Evolutionary conservation across 305 asterid species (phyloP).

Genomic region (Solanum aculeatissimum): DNA sequence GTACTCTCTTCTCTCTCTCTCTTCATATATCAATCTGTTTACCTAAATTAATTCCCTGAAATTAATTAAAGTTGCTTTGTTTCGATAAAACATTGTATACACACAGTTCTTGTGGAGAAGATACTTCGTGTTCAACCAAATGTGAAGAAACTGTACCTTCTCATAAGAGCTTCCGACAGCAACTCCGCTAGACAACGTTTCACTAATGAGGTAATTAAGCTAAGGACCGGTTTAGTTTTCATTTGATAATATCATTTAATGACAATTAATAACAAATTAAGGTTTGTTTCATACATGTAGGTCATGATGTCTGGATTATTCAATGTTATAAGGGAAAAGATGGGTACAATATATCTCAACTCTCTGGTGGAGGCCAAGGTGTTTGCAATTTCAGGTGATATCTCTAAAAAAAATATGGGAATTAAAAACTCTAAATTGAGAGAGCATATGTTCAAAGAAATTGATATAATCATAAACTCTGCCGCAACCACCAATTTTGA

Average conservation of each 20-base stretch:
- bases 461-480: constrained; percentile 40
- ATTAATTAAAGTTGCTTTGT: too few species aligned
- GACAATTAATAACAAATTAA: too few species aligned
- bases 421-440: constrained; percentile 11
- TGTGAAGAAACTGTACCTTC: constrained; percentile 28
- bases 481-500: constrained; percentile 43
- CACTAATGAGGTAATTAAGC: constrained; percentile 15
- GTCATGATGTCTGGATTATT: not conserved
- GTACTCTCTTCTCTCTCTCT: not conserved
- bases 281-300: not conserved
- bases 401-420: constrained; percentile 26
- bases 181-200: constrained; percentile 19
- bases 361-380: constrained; percentile 5
- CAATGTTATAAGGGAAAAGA: not conserved
- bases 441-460: constrained; percentile 27
- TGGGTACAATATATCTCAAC: not conserved
- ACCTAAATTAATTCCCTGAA: not conserved
- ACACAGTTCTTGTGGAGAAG: constrained; percentile 28
- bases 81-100: not conserved
- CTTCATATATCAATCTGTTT: not conserved
- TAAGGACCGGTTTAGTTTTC: not conserved
- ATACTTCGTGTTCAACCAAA: constrained; percentile 40
- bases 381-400: constrained; percentile 32
- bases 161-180: constrained; percentile 13
- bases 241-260: too few species aligned